Evolutionary conservation across 352 stramenopile species (phyloP).

Genomic region (Pythium angustatum): DNA sequence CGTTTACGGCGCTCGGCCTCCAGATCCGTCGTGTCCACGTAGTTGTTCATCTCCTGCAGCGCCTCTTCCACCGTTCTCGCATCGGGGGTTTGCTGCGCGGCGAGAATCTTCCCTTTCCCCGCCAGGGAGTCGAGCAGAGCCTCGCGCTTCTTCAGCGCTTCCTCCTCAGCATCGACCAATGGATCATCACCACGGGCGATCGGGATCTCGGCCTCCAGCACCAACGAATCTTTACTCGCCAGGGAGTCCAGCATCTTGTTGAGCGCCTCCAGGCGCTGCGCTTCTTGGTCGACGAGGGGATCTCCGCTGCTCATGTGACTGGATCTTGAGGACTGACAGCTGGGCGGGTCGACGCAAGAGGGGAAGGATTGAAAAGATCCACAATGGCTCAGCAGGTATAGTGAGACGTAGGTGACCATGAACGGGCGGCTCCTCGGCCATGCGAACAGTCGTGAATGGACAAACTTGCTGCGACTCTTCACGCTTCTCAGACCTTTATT

Average conservation of each 20-base stretch:
- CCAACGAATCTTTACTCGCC: neutral
- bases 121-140: constrained; percentile 15
- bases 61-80: constrained; percentile 9
- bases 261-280: constrained; percentile 15
- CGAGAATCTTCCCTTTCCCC: neutral
- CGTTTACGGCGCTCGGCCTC: neutral
- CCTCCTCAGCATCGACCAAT: neutral
- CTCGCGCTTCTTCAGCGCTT: neutral
- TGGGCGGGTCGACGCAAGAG: too few species aligned
- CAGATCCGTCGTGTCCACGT: neutral
- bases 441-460: too few species aligned
- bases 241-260: constrained; percentile 21
- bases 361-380: too few species aligned
- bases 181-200: constrained; percentile 1
- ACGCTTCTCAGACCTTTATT: too few species aligned
- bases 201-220: neutral
- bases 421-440: too few species aligned
- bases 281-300: constrained; percentile 11
- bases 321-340: neutral
- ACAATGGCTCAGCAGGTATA: neutral
- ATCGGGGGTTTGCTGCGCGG: neutral
- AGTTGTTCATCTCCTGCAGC: neutral
- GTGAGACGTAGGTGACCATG: too few species aligned
- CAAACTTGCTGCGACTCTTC: too few species aligned
- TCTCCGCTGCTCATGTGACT: constrained; percentile 8